Base-by-base conservation (phyloP, 78 protist species). In the Dictyostelium firmibasis region DNA sequence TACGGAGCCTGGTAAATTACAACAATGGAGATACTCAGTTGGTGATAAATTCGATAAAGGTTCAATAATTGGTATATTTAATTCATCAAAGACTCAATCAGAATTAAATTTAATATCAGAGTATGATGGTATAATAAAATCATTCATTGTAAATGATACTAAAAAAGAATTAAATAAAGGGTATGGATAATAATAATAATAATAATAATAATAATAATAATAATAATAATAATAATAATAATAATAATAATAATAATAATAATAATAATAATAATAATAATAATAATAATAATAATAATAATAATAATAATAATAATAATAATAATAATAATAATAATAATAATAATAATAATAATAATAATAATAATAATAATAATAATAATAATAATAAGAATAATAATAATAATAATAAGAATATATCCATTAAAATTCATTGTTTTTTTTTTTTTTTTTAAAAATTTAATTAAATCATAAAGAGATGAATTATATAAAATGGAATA, bases 1-100 rank as follows among this genome's bases (percentile, higher is more conserved):
- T 25, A 20, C 53, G 20, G 67, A 79, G 29, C 4, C 69, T 8
- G 85, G 85, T 23, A 27, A 41, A 47, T 18, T 79, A n/a, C 57
- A 47, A 11, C 13, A 31, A 27, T 79, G 85, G 85, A 47, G 41
- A 27, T 27, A 35, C 57, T 44, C 85, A 79, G 57, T 20, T 27
- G 85, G 85, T 47, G 69, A 79, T 14, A 79, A 27, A 47, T n/a
- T 79, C 23, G 85, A 79, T 14, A 41, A 47, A 47, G 85, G 85
- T 13, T 14, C 38, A 47, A 27, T 27, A 2, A 20, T 79, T 4
- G 85, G 60, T 14, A 79, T 31, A 20, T 47, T 79, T 79, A 23
- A 47, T 33, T 13, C 69, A 41, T 44, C 18, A 27, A 47, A 79
- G 33, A 47, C 27, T 41, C 10, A 25, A 47, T 27, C 41, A 44